Evolutionary conservation across 2,329 filamentous ascomycete species (phyloP), one percentile per base, ranked within the genome.

Genomic region (Dactylellina cionopaga): DNA sequence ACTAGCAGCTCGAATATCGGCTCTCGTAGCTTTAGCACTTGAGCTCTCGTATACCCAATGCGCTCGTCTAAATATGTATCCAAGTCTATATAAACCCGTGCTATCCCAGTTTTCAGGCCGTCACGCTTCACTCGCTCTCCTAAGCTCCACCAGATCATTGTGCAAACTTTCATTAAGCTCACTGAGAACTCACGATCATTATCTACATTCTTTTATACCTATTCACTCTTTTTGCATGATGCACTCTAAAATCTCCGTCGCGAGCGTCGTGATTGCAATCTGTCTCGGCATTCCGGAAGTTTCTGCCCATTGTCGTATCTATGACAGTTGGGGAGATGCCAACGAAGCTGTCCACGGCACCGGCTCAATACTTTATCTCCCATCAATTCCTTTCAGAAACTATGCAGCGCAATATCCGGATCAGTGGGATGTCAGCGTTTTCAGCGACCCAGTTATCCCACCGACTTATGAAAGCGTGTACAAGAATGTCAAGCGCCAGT

Each of bases 371-470:
- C 43, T 24, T 31, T 44, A 62, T 29, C 11, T 62, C 3, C 41
- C 49, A 9, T 1, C 27, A 5, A 41, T 17, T 19, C 43, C 56
- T 2, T 6, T 31, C 9, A 62, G 51, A 24, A 11, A 62, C 22
- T 24, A 59, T 11, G 44, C 31, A 29, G 2, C 19, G 2, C 56
- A 62, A 15, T 15, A 19, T 3, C 41, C 55, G 7, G 43, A 17
- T n/a, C 56, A 62, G 24, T 62, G 56, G 56, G 56, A 62, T 11
- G 17, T 13, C 15, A 15, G 31, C 11, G 56, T 51, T 7, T 62
- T 62, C 56, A 62, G 56, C 13, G n/a, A 33, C 10, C 58, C 58
- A 3, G 6, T 29, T 29, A n/a, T 63, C 5, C 58, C 58, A 31
- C 44, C 58, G 0, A 19, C 6, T 11, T 52, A 35, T 5, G 15